Evolutionary conservation across 1,139 yeast species (phyloP), one percentile per base, ranked within the genome.

Genomic region (Geotrichum klebahnii): DNA sequence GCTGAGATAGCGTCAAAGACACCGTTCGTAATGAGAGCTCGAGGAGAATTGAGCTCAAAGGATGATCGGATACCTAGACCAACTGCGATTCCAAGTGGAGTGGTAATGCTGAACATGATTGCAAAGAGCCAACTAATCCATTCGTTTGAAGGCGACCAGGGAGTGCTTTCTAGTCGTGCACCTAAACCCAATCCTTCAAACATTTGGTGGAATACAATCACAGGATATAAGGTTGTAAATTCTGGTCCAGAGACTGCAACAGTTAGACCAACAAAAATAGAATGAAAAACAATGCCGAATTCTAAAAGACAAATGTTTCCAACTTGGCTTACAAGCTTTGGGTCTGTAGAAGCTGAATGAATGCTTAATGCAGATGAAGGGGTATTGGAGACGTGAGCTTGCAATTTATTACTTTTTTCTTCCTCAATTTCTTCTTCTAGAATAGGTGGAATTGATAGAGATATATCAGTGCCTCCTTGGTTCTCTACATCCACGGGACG

Each of bases 141-240:
- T 38, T 58, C 54, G 61, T 73, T 74, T 39, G 65, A 54, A 23
- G 67, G 64, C 24, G 86, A 82, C 89, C 92, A 86, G 36, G 76
- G 71, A 4, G 86, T 79, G 24, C 79, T 75, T 1, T 96, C 88
- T 51, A 89, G 76, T 66, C 97, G 78, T 5, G 95, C 79, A 48
- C 97, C 97, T 60, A 89, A 74, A 59, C 96, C 97, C 52, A 89
- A 75, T 51, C 97, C 97, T 73, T 89, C 97, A 66, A 89, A 89
- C 71, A 84, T 76, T 70, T 89, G 96, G 69, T 89, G 97, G 78
- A 89, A 88, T 2, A 85, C 82, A 50, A 89, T 68, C 17, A 88
- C 97, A 58, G 84, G 77, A 67, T 86, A 89, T 48, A 89, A 72
- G 2, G 90, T 79, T 47, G 73, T 77, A 65, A 87, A 88, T 65